Evolutionary conservation across 768 basidiomycete genomes (phyloP), one percentile per base, ranked within the genome.

Genomic region (Tricholoma matsutake): DNA sequence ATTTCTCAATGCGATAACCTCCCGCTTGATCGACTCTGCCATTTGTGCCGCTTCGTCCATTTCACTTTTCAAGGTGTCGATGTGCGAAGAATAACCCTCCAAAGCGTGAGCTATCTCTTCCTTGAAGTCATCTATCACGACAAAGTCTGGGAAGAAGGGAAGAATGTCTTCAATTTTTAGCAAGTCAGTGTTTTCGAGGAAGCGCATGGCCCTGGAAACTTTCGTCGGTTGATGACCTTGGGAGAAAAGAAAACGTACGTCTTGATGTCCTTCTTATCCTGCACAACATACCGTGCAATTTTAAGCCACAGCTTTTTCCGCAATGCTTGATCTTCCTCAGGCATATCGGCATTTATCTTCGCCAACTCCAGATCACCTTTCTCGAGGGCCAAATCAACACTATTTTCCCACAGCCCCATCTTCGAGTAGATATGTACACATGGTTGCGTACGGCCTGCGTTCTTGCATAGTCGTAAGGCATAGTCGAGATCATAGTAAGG

Each of bases 81-180:
- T 98, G 67, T 94, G 92, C 16, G 88, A 83, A 43, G 93, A 92
- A 71, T 98, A 98, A 1, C 91, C 91, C 71, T 99, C 96, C 64
- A 99, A 77, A 0, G 97, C 97, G 62, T 89, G 88, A 54, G 96
- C 96, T 65, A 98, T 98, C 75, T 98, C 96, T 67, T 96, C 92
- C 73, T 99, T 99, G 83, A 99, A 98, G 71, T 98, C 97, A 71
- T 98, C 97, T 65, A 99, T 98, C 61, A 98, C 92, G 11, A 96
- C 94, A 71, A 99, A 99, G 76, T 98, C 96, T 2, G 97, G 96
- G 86, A 99, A 98, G 87, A 98, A 99, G 5, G 97, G 97, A 16
- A 99, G 78, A 63, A 99, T 97, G 70, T 99, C 97, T 71, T 99
- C 97, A 64, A 99, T 96, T 76, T 98, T 98, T 70, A 99, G 85